Conservation (phyloP, 495 filamentous ascomycete genomes). For the Elasticomyces elasticus region DNA sequence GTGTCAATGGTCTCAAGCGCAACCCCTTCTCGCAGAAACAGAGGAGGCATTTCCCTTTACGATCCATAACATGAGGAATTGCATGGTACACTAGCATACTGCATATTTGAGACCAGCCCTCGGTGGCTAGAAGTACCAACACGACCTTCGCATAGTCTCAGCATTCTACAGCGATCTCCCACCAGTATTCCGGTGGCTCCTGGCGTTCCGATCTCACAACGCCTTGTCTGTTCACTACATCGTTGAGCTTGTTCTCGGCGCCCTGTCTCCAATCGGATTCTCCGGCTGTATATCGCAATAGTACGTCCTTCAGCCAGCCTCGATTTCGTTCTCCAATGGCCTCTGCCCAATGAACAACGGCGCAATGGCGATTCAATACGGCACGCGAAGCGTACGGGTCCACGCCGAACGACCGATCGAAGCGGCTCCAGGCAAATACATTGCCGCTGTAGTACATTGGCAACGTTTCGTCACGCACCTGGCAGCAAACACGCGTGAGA, state of each 20-base stretch:
- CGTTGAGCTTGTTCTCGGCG: neutral
- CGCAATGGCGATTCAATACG: neutral
- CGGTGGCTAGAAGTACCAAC: too few relatives aligned
- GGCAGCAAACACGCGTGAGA: neutral
- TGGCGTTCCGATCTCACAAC: neutral
- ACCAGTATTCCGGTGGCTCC: neutral
- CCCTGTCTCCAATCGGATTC: neutral
- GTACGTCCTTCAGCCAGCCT: neutral
- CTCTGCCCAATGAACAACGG: neutral
- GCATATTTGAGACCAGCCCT: too few relatives aligned
- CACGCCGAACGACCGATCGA: neutral
- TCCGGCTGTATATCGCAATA: neutral
- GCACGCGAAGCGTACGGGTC: neutral
- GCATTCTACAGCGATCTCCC: neutral
- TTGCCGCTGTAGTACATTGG: conserved; percentile 1
- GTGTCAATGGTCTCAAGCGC: too few relatives aligned
- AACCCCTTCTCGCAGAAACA: too few relatives aligned
- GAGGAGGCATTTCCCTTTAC: too few relatives aligned
- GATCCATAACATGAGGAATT: too few relatives aligned
- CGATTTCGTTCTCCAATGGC: neutral
- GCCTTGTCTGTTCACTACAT: neutral
- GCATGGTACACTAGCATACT: too few relatives aligned
- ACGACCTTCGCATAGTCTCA: too few relatives aligned
- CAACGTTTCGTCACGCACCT: neutral
- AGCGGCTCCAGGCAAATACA: neutral